Evolutionary conservation across 192 early-diverging fungal genomes (phyloP), one percentile per base, ranked within the genome.

Genomic region (Rhizophagus prolifer): DNA sequence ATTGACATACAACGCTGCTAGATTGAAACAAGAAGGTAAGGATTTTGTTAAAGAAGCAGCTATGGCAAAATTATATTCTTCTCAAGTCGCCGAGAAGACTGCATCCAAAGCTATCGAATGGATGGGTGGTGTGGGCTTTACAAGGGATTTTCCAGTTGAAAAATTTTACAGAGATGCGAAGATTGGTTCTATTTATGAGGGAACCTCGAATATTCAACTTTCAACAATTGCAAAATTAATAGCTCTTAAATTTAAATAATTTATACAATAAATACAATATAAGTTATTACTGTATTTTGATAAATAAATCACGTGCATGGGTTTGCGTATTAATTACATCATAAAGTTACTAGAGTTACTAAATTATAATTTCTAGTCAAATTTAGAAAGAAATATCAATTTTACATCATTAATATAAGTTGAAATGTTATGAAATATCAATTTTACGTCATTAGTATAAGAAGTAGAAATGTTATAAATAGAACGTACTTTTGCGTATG

Each of bases 81-180:
- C 92, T 71, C 96, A 97, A 86, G 91, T 99, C 74, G 97, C 97
- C 47, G 95, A 99, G 82, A 46, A 23, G 44, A 88, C 95, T 36
- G 91, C 96, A 9, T 91, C 92, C 19, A 92, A 91, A 80, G 93
- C 95, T 47, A 91, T 99, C 72, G 97, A 99, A 86, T 99, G 96
- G 96, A 88, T 95, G 82, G 97, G 97, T 82, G 97, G 97, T 72
- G 91, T 98, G 74, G 97, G 96, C 12, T 99, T 99, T 90, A 97
- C 96, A 16, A 87, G 95, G 76, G 95, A 96, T 31, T 86, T 88
- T 82, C 92, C 92, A 7, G 83, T 94, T 14, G 97, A 99, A 83
- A 98, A 98, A 86, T 99, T 92, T 87, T 97, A 92, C 86, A 87
- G 97, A 73, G 97, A 99, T 84, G 91, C 90, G 83, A 97, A 96